Evolutionary conservation across 176 grass and related monocot genomes (phyloP).

Genomic region (Triticum monococcum): DNA sequence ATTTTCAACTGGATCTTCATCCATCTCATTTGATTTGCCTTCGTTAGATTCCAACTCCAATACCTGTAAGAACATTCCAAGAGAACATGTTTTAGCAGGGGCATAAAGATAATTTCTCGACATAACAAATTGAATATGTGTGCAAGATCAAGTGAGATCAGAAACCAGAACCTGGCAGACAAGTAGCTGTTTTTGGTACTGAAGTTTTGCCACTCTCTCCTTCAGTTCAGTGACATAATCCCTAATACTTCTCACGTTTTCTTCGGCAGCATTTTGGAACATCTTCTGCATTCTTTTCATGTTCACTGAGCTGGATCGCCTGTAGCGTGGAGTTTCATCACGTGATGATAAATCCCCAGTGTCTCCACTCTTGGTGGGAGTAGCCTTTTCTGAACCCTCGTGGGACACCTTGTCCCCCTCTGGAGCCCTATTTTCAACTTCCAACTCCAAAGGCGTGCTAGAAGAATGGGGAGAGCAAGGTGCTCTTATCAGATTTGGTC

Average conservation of each 20-base stretch:
- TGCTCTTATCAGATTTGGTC: conserved; percentile 58
- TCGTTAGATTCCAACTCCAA: conserved; percentile 92
- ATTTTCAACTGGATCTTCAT: conserved; percentile 34
- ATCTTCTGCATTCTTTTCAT: conserved; percentile 97
- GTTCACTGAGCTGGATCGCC: conserved; percentile 88
- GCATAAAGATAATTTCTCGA: neutral
- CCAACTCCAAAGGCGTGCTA: conserved; percentile 49
- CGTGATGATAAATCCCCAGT: conserved; percentile 65
- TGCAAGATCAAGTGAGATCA: conserved; percentile 6
- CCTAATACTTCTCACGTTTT: conserved; percentile 85
- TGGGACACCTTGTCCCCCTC: conserved; percentile 44
- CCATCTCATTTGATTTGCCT: conserved; percentile 40
- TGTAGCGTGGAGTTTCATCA: conserved; percentile 68
- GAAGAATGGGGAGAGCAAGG: conserved; percentile 74
- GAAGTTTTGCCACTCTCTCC: conserved; percentile 93
- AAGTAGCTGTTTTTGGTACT: conserved; percentile 96
- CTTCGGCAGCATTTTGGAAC: conserved; percentile 97
- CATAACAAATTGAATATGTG: neutral
- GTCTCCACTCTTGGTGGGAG: conserved; percentile 77
- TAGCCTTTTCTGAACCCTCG: conserved; percentile 59
- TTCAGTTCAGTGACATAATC: conserved; percentile 93
- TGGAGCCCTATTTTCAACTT: conserved; percentile 77
- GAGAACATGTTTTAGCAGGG: conserved; percentile 26
- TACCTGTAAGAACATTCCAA: conserved; percentile 53
- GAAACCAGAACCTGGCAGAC: conserved; percentile 78